Evolutionary conservation across 2,329 filamentous ascomycete species (phyloP).

Genomic region (Cordyceps cicadae): DNA sequence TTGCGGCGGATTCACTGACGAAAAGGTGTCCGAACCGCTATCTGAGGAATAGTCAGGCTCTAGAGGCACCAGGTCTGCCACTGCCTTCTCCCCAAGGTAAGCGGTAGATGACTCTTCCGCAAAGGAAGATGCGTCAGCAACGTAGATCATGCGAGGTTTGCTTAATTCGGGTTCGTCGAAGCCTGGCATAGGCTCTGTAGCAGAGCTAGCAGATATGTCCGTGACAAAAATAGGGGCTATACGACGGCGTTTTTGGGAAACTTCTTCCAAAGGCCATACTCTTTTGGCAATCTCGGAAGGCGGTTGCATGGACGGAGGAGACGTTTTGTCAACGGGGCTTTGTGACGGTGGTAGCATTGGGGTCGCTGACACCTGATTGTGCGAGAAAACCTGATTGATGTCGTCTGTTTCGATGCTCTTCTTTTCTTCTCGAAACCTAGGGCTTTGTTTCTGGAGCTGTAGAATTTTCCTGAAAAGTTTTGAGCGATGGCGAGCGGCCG

Average conservation of each 20-base stretch:
- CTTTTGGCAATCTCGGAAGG: background rate
- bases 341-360: background rate
- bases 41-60: background rate
- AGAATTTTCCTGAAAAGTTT: slow-evolving; percentile 50
- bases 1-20: slow-evolving; percentile 14
- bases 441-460: slow-evolving; percentile 45
- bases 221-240: slow-evolving; percentile 19
- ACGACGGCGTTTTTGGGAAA: slow-evolving; percentile 20
- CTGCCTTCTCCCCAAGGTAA: slow-evolving; percentile 28
- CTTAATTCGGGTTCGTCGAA: background rate
- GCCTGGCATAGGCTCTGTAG: slow-evolving; percentile 5
- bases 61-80: slow-evolving; percentile 19
- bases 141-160: background rate
- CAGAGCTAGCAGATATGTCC: slow-evolving; percentile 15
- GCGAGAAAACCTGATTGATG: background rate
- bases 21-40: background rate
- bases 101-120: slow-evolving; percentile 16
- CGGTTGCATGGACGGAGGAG: background rate
- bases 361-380: background rate
- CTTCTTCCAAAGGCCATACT: background rate
- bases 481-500: slow-evolving; percentile 47
- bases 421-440: slow-evolving; percentile 30
- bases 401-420: background rate
- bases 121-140: background rate
- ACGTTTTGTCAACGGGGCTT: background rate